Evolutionary conservation across 805 yeast genomes (phyloP), one percentile per base, ranked within the genome.

Genomic region (Suhomyces faveliae): DNA sequence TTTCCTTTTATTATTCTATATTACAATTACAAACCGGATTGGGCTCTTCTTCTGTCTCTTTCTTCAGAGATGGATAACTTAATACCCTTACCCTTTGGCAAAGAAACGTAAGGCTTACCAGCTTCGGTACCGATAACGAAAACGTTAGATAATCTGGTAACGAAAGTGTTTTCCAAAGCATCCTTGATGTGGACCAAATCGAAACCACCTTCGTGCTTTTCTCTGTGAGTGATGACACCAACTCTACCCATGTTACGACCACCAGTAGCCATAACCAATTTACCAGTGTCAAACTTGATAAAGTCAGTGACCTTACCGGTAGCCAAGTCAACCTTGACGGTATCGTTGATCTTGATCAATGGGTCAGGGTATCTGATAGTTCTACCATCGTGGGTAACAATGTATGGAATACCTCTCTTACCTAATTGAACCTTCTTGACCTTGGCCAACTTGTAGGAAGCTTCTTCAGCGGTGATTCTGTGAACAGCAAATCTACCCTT

Each of bases 331-430:
- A 92, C 79, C 85, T 91, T 91, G 72, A 92, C 96, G 64, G 98
- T 88, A 81, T 92, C 99, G 84, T 94, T 91, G 70, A 89, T 90
- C 80, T 82, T 92, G 85, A 92, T 84, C 64, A 78, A 76, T 78
- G 99, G 99, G 74, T 92, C 98, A 77, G 98, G 98, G 89, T 91
- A 92, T 80, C 98, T 91, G 82, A 92, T 80, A 73, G 99, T 92
- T 85, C 99, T 91, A 79, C 99, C 98, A 73, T 92, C 99, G 85
- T 92, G 99, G 72, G 99, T 92, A 64, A 92, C 98, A 71, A 88
- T 86, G 87, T 89, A 92, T 71, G 99, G 99, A 68, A 92, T 83
- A 73, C 96, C 96, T 81, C 84, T 89, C 87, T 92, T 94, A 78
- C 99, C 98, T 73, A 91, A 83, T 81, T 89, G 96, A 61, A 92